Percentiles rank a stretch among this genome's conserved stretches.
Evolutionary conservation across 2,329 filamentous ascomycete genomes (phyloP).

Genomic region (Ceratocystis huliohia): DNA sequence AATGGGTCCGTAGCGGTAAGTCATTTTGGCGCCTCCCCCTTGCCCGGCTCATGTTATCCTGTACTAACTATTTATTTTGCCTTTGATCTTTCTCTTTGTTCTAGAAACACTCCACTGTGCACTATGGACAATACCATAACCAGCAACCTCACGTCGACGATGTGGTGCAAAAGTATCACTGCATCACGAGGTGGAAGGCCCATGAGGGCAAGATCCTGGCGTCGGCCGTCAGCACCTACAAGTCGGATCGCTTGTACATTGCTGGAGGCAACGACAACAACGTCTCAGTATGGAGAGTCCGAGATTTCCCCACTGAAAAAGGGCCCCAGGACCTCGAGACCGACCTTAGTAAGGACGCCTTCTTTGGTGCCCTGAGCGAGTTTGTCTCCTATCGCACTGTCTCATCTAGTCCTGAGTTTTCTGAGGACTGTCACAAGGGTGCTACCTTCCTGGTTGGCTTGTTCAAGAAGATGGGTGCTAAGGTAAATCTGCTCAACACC

Average conservation of each 20-base stretch:
- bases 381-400: slow-evolving; percentile 89
- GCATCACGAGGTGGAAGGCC: slow-evolving; percentile 64
- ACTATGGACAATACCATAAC: slow-evolving; percentile 45
- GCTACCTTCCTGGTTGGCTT: slow-evolving; percentile 81
- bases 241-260: slow-evolving; percentile 69
- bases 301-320: slow-evolving; percentile 30
- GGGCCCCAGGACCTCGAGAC: slow-evolving; percentile 28
- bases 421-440: slow-evolving; percentile 82
- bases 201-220: slow-evolving; percentile 80
- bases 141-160: slow-evolving; percentile 31
- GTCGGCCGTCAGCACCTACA: slow-evolving; percentile 60
- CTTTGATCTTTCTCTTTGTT: not conserved
- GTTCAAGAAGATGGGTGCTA: slow-evolving; percentile 82
- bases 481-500: slow-evolving; percentile 80
- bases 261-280: slow-evolving; percentile 89
- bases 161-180: slow-evolving; percentile 70
- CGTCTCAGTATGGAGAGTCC: slow-evolving; percentile 76
- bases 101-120: slow-evolving; percentile 54
- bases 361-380: slow-evolving; percentile 62
- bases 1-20: slow-evolving; percentile 72
- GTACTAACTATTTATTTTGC: not conserved
- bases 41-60: not conserved
- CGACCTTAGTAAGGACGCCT: slow-evolving; percentile 32
- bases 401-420: slow-evolving; percentile 72
- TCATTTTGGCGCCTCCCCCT: slow-evolving; percentile 17